Evolutionary conservation across 2,329 filamentous ascomycete genomes (phyloP), one percentile per base, ranked within the genome.

Genomic region (Neofusicoccum parvum): DNA sequence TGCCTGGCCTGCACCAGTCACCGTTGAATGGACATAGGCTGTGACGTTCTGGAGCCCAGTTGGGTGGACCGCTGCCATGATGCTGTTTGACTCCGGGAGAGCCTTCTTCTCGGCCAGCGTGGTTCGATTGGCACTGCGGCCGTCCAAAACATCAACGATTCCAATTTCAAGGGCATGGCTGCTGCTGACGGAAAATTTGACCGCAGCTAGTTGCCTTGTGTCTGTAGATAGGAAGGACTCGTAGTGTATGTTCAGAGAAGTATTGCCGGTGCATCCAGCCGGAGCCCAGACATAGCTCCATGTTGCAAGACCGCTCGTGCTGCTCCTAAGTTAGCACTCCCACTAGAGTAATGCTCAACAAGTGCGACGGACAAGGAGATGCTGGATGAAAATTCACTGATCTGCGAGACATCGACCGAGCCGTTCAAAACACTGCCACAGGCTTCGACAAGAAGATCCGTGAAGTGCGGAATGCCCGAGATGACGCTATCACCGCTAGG

Each of bases 261-360:
- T 80, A 66, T 89, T 87, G 0, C 80, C 79, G 14, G 78, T 78
- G 3, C 78, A 75, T 1, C 75, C 74, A 11, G 72, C 73, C 1
- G 89, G 90, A 2, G 79, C 84, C 90, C 90, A 92, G 6, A 79
- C 86, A 70, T 90, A 91, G 3, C 81, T 79, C 87, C 90, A 92
- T 14, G 81, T 82, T 67, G 88, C 79, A 9, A 89, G 73, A 0
- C 88, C 90, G n/a, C 82, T 83, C 69, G 85, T 86, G 71, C 90
- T 85, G 70, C 89, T 85, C 1, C n/a, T 2, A 5, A 12, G 14
- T 51, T 15, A 51, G 48, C 5, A 9, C 1, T 27, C 5, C 5
- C 3, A 49, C 5, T 10, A 5, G 27, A 10, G 5, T 36, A 5
- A 15, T 4, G 12, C 9, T 15, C 4, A 5, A 15, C 3, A 11